Conservation (phyloP, 1,139 yeast species). For the Debaryomyces fabryi region DNA sequence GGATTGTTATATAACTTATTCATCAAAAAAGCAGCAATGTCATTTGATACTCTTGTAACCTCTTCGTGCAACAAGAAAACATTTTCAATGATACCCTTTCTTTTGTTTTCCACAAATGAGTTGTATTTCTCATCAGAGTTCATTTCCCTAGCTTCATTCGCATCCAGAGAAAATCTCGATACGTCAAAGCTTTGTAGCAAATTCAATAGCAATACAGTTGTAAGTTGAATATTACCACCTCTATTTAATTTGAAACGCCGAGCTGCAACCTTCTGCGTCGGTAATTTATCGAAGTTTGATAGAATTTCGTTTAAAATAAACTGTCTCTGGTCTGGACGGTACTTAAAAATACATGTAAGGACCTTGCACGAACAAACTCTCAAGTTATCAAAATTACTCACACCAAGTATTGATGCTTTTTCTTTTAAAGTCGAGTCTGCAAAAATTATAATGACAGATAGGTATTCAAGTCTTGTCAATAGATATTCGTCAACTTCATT, state of each 20-base stretch:
- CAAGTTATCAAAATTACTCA: constrained; percentile 27
- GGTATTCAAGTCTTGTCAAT: constrained; percentile 55
- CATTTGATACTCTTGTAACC: constrained; percentile 23
- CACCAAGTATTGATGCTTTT: constrained; percentile 17
- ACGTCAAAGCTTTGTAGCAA: constrained; percentile 47
- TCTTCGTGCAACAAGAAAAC: constrained; percentile 10
- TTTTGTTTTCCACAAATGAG: constrained; percentile 11
- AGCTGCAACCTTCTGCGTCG: constrained; percentile 43
- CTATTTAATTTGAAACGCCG: constrained; percentile 45
- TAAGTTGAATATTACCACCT: constrained; percentile 52
- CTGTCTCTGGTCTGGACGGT: constrained; percentile 52
- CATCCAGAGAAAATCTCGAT: constrained; percentile 8
- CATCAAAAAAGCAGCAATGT: constrained; percentile 43
- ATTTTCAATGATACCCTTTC: constrained; percentile 11
- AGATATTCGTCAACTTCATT: constrained; percentile 46
- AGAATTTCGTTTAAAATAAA: constrained; percentile 64
- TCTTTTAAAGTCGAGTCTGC: constrained; percentile 25
- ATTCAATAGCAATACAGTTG: constrained; percentile 47
- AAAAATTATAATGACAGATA: constrained; percentile 43
- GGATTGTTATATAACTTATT: constrained; percentile 39
- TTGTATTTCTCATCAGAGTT: constrained; percentile 9
- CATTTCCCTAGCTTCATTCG: constrained; percentile 8
- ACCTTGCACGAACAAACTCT: constrained; percentile 38
- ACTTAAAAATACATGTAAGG: constrained; percentile 47
- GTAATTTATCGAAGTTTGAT: constrained; percentile 51